Percentiles rank a stretch among this genome's conserved stretches.
Evolutionary conservation across 441 rosid species (phyloP).

Genomic region (Croton laevigatus): DNA sequence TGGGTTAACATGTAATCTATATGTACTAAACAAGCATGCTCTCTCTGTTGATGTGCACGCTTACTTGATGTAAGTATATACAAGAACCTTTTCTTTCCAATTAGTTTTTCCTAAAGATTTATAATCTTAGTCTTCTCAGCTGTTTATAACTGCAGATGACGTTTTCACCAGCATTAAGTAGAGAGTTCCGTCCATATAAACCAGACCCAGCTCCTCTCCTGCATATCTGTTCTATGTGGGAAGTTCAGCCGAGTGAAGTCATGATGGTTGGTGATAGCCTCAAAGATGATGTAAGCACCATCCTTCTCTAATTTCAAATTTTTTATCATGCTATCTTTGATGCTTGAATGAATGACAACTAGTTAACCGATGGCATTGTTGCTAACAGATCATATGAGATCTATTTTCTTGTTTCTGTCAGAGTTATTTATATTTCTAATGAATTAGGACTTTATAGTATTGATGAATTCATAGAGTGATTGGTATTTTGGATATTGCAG

Average conservation of each 20-base stretch:
- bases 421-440: not conserved
- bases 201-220: constrained; percentile 91
- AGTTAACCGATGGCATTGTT: not conserved
- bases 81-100: not conserved
- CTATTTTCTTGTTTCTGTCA: not conserved
- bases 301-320: not conserved
- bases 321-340: not conserved
- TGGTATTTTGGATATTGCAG: constrained; percentile 37
- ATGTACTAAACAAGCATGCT: not conserved
- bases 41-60: not conserved
- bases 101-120: not conserved
- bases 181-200: constrained; percentile 91
- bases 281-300: constrained; percentile 75
- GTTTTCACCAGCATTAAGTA: constrained; percentile 85
- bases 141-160: constrained; percentile 40
- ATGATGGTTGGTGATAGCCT: constrained; percentile 97
- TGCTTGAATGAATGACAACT: not conserved
- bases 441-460: not conserved
- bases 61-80: not conserved
- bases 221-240: constrained; percentile 85
- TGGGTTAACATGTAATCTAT: not conserved
- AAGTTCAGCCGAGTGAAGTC: constrained; percentile 71
- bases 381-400: not conserved
- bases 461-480: constrained; percentile 11
- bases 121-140: constrained; percentile 1